Evolutionary conservation across 805 yeast genomes (phyloP).

Genomic region (Metschnikowia cerradonensis): DNA sequence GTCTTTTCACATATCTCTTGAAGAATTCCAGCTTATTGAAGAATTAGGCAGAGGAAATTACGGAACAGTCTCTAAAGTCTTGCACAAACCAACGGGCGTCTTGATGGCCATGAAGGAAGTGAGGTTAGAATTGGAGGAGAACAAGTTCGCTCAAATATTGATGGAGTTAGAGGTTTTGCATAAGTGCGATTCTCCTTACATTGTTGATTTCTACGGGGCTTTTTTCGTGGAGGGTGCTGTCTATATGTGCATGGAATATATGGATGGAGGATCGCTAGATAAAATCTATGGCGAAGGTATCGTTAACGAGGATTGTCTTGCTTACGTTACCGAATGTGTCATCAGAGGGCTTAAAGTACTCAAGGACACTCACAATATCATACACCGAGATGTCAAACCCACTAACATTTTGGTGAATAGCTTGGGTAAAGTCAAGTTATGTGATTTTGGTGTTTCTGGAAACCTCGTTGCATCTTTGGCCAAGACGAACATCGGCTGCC

Average conservation of each 20-base stretch:
- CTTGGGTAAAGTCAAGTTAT: constrained; percentile 80
- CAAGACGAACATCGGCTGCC: constrained; percentile 94
- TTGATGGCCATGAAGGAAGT: constrained; percentile 98
- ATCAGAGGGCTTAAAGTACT: constrained; percentile 77
- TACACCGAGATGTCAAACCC: constrained; percentile 96
- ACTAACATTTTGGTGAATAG: constrained; percentile 85
- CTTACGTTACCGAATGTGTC: constrained; percentile 74
- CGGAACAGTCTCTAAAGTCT: constrained; percentile 90
- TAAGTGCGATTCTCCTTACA: constrained; percentile 83
- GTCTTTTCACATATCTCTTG: constrained; percentile 79
- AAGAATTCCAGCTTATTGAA: constrained; percentile 75
- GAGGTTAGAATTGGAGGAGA: constrained; percentile 84
- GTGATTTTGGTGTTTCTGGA: constrained; percentile 96
- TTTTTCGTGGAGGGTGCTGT: constrained; percentile 97
- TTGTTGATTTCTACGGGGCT: constrained; percentile 96
- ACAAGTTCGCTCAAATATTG: constrained; percentile 87
- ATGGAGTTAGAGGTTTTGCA: constrained; percentile 96
- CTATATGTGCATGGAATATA: constrained; percentile 95
- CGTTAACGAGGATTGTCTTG: constrained; percentile 73
- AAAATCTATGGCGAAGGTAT: constrained; percentile 63
- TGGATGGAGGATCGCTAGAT: constrained; percentile 95
- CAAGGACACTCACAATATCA: constrained; percentile 87
- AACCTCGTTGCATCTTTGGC: constrained; percentile 93
- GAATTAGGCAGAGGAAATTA: constrained; percentile 95
- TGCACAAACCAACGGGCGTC: constrained; percentile 89